Evolutionary conservation across 2,329 filamentous ascomycete genomes (phyloP).

Genomic region (Teratosphaeria epicoccoides): DNA sequence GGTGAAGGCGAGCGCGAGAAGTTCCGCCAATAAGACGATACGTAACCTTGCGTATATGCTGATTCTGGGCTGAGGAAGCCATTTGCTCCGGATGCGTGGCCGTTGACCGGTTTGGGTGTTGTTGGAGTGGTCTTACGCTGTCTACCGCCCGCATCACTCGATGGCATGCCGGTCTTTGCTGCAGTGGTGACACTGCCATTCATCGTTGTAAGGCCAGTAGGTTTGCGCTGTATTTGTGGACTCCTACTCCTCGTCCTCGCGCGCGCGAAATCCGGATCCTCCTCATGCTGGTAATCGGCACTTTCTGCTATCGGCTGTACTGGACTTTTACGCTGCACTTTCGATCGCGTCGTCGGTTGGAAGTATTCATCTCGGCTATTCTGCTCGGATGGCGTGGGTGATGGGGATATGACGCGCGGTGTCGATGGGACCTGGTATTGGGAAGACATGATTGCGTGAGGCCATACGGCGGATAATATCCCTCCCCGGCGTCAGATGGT

Average conservation of each 20-base stretch:
- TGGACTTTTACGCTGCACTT: slow-evolving; percentile 33
- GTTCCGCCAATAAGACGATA: slow-evolving; percentile 71
- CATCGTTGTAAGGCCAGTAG: slow-evolving; percentile 8
- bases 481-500: no score
- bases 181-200: slow-evolving; percentile 14
- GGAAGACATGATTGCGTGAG: slow-evolving; percentile 19
- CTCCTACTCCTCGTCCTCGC: slow-evolving; percentile 63
- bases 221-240: slow-evolving; percentile 38
- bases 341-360: slow-evolving; percentile 57
- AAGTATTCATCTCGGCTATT: slow-evolving; percentile 52
- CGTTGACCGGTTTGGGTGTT: slow-evolving; percentile 9
- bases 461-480: no score
- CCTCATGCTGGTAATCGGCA: slow-evolving; percentile 26
- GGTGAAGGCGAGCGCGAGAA: slow-evolving; percentile 87
- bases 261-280: slow-evolving; percentile 42
- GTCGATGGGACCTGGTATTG: slow-evolving; percentile 58
- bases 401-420: slow-evolving; percentile 82
- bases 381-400: slow-evolving; percentile 58
- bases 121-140: not conserved
- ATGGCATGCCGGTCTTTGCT: slow-evolving; percentile 7
- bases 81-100: slow-evolving; percentile 14
- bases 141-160: slow-evolving; percentile 4
- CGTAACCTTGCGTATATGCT: slow-evolving; percentile 44
- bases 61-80: slow-evolving; percentile 21
- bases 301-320: slow-evolving; percentile 54